phyloP scores from a whole-genome alignment of 108 stramenopile genomes.

The Pseudonitzschia multiseries region DNA sequence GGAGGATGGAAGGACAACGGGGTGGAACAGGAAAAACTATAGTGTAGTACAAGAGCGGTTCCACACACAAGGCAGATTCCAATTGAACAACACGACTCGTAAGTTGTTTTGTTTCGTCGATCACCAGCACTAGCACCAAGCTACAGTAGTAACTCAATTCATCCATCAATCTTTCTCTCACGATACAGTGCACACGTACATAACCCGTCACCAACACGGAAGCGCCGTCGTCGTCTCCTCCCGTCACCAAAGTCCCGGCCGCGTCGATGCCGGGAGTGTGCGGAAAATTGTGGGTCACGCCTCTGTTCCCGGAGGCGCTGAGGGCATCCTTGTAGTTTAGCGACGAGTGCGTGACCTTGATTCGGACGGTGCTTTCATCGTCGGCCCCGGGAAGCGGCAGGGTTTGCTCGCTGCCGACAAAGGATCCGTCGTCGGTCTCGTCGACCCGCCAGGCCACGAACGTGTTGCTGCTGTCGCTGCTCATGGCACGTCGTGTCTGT shows the following conservation, averaged over 20 bases:
- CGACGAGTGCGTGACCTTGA: constrained; percentile 24
- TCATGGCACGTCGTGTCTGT: neutral
- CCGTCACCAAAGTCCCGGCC: constrained; percentile 27
- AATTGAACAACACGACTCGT: neutral
- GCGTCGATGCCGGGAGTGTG: constrained; percentile 42
- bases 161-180: too few species aligned
- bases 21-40: too few species aligned
- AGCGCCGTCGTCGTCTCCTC: neutral
- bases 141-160: too few species aligned
- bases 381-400: neutral
- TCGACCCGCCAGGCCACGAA: constrained; percentile 17
- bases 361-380: neutral
- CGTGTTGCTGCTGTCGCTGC: neutral
- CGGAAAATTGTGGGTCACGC: constrained; percentile 26
- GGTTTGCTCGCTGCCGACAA: constrained; percentile 8
- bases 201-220: constrained; percentile 31
- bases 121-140: neutral
- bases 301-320: constrained; percentile 22
- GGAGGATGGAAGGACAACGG: neutral
- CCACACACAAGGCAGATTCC: too few species aligned
- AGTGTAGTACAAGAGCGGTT: too few species aligned
- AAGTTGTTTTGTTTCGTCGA: neutral
- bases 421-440: neutral
- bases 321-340: constrained; percentile 55
- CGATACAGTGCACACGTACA: constrained; percentile 1